Conservation (phyloP, 352 stramenopile genomes). For the Thraustotheca clavata region DNA sequence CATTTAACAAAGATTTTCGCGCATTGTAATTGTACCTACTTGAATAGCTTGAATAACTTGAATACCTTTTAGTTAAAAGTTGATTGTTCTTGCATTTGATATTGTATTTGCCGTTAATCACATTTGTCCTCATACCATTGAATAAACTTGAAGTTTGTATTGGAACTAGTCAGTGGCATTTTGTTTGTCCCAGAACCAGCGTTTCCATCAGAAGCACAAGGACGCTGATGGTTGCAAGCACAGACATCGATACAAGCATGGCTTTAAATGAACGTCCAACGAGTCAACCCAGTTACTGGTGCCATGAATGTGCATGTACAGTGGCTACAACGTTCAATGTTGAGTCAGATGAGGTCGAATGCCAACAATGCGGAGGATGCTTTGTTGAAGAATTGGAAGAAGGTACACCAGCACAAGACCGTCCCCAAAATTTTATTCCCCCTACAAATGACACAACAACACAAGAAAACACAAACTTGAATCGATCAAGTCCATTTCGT, state of each 20-base stretch:
- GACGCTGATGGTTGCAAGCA: conserved; percentile 20
- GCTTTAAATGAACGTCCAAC: not conserved
- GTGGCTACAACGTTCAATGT: conserved; percentile 53
- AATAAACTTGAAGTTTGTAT: not conserved
- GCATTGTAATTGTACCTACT: no score
- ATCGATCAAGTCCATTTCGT: not conserved
- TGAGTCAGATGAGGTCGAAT: conserved; percentile 58
- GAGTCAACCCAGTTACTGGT: conserved; percentile 48
- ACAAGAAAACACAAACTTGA: not conserved
- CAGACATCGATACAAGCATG: not conserved
- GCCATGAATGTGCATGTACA: conserved; percentile 57
- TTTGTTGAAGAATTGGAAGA: conserved; percentile 83
- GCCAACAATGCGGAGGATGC: conserved; percentile 55
- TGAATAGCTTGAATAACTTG: no score
- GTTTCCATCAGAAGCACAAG: not conserved
- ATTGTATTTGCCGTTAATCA: no score
- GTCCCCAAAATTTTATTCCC: conserved; percentile 24
- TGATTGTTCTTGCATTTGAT: no score
- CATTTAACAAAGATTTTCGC: no score
- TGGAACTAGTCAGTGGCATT: not conserved
- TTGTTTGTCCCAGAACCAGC: not conserved
- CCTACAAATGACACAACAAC: conserved; percentile 1
- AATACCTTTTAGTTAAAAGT: no score
- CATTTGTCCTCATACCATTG: no score
- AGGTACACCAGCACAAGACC: conserved; percentile 22